phyloP scores from a whole-genome alignment of 371 early-diverging fungal genomes.

The Apophysomyces trapeziformis region DNA sequence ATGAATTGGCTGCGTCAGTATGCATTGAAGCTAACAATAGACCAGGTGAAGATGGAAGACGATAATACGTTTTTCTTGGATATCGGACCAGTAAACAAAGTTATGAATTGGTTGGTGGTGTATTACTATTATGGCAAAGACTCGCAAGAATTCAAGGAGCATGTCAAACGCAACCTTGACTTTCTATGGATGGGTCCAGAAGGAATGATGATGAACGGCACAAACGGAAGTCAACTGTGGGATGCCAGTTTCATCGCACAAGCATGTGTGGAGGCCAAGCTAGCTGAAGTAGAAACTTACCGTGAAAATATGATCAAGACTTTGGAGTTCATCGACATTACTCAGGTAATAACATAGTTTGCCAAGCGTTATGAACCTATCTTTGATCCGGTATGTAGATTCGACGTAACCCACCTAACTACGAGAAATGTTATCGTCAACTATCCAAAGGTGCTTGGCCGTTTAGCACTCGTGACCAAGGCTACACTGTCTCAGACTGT shows the following conservation, averaged over 20 bases:
- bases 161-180: conserved; percentile 76
- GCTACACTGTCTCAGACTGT: conserved; percentile 95
- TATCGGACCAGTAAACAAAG: conserved; percentile 95
- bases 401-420: conserved; percentile 69
- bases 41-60: conserved; percentile 88
- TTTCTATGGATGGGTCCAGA: conserved; percentile 90
- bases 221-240: conserved; percentile 98
- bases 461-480: conserved; percentile 93
- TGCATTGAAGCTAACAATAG: conserved; percentile 77
- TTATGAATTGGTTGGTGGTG: conserved; percentile 85
- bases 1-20: conserved; percentile 63
- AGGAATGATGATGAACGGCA: conserved; percentile 97
- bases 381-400: conserved; percentile 52
- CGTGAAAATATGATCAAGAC: conserved; percentile 69
- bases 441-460: conserved; percentile 94
- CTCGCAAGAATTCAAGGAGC: conserved; percentile 76
- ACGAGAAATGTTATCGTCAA: conserved; percentile 79
- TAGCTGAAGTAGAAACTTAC: conserved; percentile 75
- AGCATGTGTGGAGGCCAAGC: conserved; percentile 63
- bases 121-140: conserved; percentile 90
- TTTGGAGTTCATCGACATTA: conserved; percentile 83
- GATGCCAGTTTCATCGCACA: conserved; percentile 91
- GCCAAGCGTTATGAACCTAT: background rate
- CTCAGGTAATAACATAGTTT: conserved; percentile 59
- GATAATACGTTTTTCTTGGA: conserved; percentile 88